Evolutionary conservation across 805 yeast species (phyloP).

Genomic region (Ogataea methanolica): DNA sequence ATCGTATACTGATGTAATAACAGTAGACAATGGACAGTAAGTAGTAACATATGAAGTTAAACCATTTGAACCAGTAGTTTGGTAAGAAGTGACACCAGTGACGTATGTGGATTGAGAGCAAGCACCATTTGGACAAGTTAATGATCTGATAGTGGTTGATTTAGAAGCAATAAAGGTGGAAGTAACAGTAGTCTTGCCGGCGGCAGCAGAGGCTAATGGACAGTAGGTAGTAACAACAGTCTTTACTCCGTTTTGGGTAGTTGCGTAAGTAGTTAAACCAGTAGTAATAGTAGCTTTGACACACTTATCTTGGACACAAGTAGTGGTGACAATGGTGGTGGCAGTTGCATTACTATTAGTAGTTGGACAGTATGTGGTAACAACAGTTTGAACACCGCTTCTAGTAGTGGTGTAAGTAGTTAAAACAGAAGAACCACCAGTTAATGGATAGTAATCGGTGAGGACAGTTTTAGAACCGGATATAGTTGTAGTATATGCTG

Average conservation of each 20-base stretch:
- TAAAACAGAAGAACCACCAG: conserved; percentile 4
- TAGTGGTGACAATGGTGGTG: conserved; percentile 1
- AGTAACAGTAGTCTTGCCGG: conserved; percentile 2
- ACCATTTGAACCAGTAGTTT: conserved; percentile 29
- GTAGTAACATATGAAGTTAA: conserved; percentile 32
- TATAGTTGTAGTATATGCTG: conserved; percentile 29
- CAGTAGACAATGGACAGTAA: conserved; percentile 26
- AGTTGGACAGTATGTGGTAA: conserved; percentile 36
- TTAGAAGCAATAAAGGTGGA: conserved; percentile 4
- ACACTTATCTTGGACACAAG: neutral
- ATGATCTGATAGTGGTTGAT: conserved; percentile 7
- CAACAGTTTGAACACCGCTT: conserved; percentile 31
- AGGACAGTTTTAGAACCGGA: conserved; percentile 32
- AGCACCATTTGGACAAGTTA: conserved; percentile 9
- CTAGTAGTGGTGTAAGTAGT: conserved; percentile 26
- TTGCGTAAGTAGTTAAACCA: conserved; percentile 15
- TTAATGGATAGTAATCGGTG: conserved; percentile 35
- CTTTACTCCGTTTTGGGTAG: neutral
- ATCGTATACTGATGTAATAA: conserved; percentile 11
- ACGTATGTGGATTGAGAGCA: conserved; percentile 8
- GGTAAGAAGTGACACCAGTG: conserved; percentile 12
- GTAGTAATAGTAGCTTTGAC: conserved; percentile 5
- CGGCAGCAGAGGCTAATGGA: neutral
- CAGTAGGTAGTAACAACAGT: conserved; percentile 6
- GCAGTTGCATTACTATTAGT: conserved; percentile 4